Evolutionary conservation across 306 rosid species (phyloP).

Genomic region (Dryas drummondii): DNA sequence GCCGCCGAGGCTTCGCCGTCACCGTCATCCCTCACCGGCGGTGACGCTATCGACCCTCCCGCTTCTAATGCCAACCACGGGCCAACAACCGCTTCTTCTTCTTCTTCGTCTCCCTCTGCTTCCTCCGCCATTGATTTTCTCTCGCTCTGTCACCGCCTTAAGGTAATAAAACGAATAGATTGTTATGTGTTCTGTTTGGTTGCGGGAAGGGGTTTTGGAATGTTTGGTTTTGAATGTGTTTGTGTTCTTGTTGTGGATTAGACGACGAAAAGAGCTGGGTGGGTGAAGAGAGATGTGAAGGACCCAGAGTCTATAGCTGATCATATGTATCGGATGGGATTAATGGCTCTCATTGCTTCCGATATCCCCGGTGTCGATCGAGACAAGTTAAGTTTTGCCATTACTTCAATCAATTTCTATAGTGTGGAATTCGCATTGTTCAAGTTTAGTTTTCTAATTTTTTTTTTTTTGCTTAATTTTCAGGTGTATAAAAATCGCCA

Average conservation of each 20-base stretch:
- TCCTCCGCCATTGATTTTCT: slow-evolving; percentile 79
- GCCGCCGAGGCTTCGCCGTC: slow-evolving; percentile 41
- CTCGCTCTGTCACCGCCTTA: slow-evolving; percentile 75
- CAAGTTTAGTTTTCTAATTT: background rate
- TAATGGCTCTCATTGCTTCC: slow-evolving; percentile 82
- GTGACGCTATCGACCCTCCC: slow-evolving; percentile 31
- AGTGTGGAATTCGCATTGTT: background rate
- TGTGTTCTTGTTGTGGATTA: slow-evolving; percentile 21
- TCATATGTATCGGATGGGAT: slow-evolving; percentile 91
- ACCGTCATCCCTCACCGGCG: slow-evolving; percentile 26
- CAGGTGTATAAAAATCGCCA: slow-evolving; percentile 91
- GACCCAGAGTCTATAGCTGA: slow-evolving; percentile 85
- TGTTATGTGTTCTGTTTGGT: background rate
- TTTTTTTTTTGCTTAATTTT: slow-evolving; percentile 18
- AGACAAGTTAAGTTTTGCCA: slow-evolving; percentile 51
- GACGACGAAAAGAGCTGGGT: slow-evolving; percentile 87
- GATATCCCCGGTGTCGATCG: slow-evolving; percentile 78
- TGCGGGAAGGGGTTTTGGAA: background rate
- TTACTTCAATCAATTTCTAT: slow-evolving; percentile 3
- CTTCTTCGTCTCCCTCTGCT: slow-evolving; percentile 39
- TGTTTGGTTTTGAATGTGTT: slow-evolving; percentile 4
- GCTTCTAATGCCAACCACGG: slow-evolving; percentile 27
- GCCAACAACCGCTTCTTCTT: slow-evolving; percentile 39
- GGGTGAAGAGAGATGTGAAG: slow-evolving; percentile 58
- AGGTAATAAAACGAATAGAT: slow-evolving; percentile 30